Conservation (phyloP, 2,329 filamentous ascomycete species). For the Dactylella cylindrospora region DNA sequence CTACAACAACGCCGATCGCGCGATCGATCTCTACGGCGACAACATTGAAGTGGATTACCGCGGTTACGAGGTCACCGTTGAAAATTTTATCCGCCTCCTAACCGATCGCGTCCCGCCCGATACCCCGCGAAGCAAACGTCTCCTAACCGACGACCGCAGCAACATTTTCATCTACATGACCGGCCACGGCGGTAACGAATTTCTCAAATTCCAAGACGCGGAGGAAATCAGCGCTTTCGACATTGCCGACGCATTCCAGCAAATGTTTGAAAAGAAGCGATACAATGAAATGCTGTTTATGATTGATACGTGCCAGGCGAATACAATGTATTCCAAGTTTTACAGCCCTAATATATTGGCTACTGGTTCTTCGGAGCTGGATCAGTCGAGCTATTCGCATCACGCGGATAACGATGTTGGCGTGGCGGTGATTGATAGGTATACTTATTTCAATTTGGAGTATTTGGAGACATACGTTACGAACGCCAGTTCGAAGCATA, state of each 20-base stretch:
- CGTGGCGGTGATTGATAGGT: constrained; percentile 95
- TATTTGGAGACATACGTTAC: constrained; percentile 89
- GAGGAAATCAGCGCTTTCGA: constrained; percentile 98
- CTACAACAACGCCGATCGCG: constrained; percentile 96
- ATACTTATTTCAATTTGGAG: constrained; percentile 97
- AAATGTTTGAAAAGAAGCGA: constrained; percentile 99
- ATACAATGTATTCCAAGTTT: constrained; percentile 98
- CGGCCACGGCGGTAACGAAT: constrained; percentile 95
- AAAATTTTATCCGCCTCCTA: constrained; percentile 94
- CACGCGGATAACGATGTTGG: constrained; percentile 98
- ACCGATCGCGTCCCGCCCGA: constrained; percentile 93
- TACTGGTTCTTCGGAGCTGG: constrained; percentile 91
- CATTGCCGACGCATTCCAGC: constrained; percentile 92
- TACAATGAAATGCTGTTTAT: constrained; percentile 99
- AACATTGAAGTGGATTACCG: constrained; percentile 99
- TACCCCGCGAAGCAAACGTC: constrained; percentile 88
- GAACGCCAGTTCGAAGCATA: constrained; percentile 82
- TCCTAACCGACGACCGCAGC: constrained; percentile 90
- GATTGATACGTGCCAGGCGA: constrained; percentile 99
- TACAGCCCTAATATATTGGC: constrained; percentile 98
- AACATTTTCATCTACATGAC: constrained; percentile 99
- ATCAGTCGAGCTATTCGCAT: constrained; percentile 95
- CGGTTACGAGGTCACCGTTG: constrained; percentile 96
- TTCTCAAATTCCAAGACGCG: constrained; percentile 96
- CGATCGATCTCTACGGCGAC: constrained; percentile 93